phyloP scores from a whole-genome alignment of 495 filamentous ascomycete species.

The Talaromyces nanjingensis region DNA sequence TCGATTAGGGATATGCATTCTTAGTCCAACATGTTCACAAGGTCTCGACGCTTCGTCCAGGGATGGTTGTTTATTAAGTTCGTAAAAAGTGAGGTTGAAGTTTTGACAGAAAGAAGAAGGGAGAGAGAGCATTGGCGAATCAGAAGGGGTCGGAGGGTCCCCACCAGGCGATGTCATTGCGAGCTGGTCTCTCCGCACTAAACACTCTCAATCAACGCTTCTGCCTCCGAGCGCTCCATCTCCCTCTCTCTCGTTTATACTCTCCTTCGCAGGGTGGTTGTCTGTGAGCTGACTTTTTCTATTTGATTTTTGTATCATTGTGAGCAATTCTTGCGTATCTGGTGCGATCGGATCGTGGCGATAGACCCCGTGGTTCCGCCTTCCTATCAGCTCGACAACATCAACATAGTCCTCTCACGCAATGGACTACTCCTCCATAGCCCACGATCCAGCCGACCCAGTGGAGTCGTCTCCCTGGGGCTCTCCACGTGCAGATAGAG shows the following conservation, averaged over 20 bases:
- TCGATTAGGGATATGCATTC: too few species aligned
- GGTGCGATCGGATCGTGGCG: neutral
- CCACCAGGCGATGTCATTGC: slow-evolving; percentile 10
- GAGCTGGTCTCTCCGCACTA: slow-evolving; percentile 7
- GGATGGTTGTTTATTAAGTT: neutral
- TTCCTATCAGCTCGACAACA: neutral
- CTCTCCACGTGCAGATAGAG: slow-evolving; percentile 59
- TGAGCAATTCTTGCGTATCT: neutral
- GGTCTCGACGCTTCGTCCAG: neutral
- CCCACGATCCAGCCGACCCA: slow-evolving; percentile 65
- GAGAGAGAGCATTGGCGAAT: slow-evolving; percentile 6
- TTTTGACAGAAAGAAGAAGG: neutral
- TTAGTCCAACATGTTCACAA: too few species aligned
- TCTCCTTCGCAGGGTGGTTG: neutral
- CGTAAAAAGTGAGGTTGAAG: neutral
- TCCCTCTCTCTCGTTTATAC: neutral
- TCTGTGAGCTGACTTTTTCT: neutral
- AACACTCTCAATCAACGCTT: slow-evolving; percentile 4
- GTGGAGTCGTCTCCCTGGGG: slow-evolving; percentile 72
- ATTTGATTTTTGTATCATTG: neutral
- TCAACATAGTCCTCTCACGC: neutral
- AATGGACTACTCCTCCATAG: slow-evolving; percentile 83
- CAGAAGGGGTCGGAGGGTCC: neutral
- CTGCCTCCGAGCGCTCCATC: slow-evolving; percentile 1
- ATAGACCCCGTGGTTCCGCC: neutral